Base-by-base conservation (phyloP, 768 basidiomycete species). In the Macrolepiota dolichaula region DNA sequence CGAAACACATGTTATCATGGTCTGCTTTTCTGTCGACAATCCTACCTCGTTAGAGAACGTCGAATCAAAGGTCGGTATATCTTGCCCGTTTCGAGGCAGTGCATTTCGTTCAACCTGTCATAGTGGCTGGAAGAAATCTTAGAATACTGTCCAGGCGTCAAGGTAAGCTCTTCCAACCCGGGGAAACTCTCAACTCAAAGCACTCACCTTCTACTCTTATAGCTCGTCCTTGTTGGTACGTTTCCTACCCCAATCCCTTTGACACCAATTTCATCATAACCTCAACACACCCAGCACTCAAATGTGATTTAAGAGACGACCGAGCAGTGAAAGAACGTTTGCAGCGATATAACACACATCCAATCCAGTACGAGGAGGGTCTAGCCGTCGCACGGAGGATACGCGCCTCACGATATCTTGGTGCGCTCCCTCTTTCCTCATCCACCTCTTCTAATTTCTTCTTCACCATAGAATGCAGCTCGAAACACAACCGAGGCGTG, bases 21-120 rank as follows among this genome's bases (percentile, higher is more conserved):
- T 98, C 25, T 98, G 96, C 74, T 98, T 97, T 73, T 96, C 96
- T 38, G 94, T 96, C 35, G 96, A 98, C 71, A 95, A 94, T 65
- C 96, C 96, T 9, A 84, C 85, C n/a, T 97, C 95, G 29, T 75
- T 98, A 64, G 96, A 97, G 68, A 98, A 98, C 68, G 87, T 97
- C n/a, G 94, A 96, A 71, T 81, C 86, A 22, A 98, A 96, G 81
- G 94, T 91, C n/a, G 10, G 22, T 27, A 19, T 27, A 11, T 17
- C 24, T 10, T 27, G 10, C 3, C 25, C 19, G 5, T 12, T 3
- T 24, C 12, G 7, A 27, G 12, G 13, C 22, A 25, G 17, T 13
- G 13, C 40, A 25, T 57, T 35, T 47, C 54, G 53, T 50, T 56
- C 50, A 55, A 29, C 25, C 44, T 62, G 15, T 69, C 42, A 17